phyloP scores from a whole-genome alignment of 169 alveolate species.

The Plasmodium gaboni region DNA sequence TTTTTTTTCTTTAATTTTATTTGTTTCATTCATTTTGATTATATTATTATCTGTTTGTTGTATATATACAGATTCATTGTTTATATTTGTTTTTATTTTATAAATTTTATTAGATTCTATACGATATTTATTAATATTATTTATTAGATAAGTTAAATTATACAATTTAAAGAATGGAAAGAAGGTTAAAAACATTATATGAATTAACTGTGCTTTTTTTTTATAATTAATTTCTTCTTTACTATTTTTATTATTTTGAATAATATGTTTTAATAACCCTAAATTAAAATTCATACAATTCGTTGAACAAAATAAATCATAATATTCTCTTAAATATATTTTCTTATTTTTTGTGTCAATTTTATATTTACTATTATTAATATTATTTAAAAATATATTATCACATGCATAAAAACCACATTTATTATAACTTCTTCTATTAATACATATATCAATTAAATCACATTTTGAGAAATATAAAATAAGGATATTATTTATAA shows the following conservation, averaged over 20 bases:
- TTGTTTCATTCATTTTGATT: not conserved
- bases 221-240: constrained; percentile 11
- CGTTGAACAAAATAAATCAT: constrained; percentile 61
- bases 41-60: not conserved
- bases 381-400: constrained; percentile 28
- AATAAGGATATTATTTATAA: constrained; percentile 27
- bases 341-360: constrained; percentile 30
- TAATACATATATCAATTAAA: constrained; percentile 61
- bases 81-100: too few species aligned
- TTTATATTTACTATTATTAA: constrained; percentile 55
- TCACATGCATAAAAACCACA: constrained; percentile 77
- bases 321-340: constrained; percentile 54
- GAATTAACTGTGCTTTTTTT: constrained; percentile 45
- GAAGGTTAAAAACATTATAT: constrained; percentile 69
- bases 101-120: constrained; percentile 14
- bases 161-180: constrained; percentile 67
- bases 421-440: constrained; percentile 51
- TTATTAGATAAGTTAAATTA: constrained; percentile 26
- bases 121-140: constrained; percentile 21
- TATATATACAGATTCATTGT: not conserved
- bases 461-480: constrained; percentile 38
- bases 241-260: constrained; percentile 2
- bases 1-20: not conserved
- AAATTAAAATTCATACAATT: constrained; percentile 67
- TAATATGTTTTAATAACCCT: constrained; percentile 23